Percentiles rank a stretch among this genome's conserved stretches.
Conservation (phyloP, 2,329 filamentous ascomycete genomes). For the Colletotrichum plurivorum region DNA sequence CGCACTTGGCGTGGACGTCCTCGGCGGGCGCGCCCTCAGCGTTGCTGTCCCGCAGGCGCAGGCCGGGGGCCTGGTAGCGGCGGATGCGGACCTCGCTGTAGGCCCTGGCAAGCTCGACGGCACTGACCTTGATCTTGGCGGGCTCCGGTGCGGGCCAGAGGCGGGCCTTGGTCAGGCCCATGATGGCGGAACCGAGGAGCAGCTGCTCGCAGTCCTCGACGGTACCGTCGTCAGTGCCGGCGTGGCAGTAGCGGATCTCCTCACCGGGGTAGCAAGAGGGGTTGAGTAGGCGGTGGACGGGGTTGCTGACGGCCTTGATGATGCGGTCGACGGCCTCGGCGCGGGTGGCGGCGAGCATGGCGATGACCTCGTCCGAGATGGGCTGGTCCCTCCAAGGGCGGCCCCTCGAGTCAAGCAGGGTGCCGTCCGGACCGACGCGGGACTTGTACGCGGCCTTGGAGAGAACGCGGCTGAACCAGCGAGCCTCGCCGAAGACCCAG, state of each 20-base stretch:
- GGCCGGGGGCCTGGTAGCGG: conserved; percentile 37
- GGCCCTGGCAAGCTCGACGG: conserved; percentile 33
- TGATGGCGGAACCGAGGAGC: conserved; percentile 38
- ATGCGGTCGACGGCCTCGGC: conserved; percentile 37
- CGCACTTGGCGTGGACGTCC: conserved; percentile 35
- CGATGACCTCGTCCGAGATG: conserved; percentile 32
- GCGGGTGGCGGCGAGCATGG: conserved; percentile 32
- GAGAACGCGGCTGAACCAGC: conserved; percentile 37
- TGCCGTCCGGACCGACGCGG: conserved; percentile 29
- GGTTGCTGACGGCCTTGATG: conserved; percentile 40
- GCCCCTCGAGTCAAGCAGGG: conserved; percentile 32
- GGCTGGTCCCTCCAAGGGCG: conserved; percentile 35
- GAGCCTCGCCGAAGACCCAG: conserved; percentile 38
- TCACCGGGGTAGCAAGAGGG: conserved; percentile 37
- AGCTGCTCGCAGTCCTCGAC: conserved; percentile 39
- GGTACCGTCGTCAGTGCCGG: conserved; percentile 34
- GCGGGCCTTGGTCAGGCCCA: conserved; percentile 34
- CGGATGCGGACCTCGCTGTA: conserved; percentile 37
- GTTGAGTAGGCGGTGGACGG: conserved; percentile 38
- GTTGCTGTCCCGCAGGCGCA: conserved; percentile 33
- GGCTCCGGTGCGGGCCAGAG: conserved; percentile 36
- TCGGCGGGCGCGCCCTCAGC: conserved; percentile 25
- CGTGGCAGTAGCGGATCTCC: conserved; percentile 36
- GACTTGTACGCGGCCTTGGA: conserved; percentile 37
- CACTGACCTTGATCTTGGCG: conserved; percentile 35